Evolutionary conservation across 352 stramenopile genomes (phyloP), one percentile per base, ranked within the genome.

Genomic region (Globisporangium abappressorium): DNA sequence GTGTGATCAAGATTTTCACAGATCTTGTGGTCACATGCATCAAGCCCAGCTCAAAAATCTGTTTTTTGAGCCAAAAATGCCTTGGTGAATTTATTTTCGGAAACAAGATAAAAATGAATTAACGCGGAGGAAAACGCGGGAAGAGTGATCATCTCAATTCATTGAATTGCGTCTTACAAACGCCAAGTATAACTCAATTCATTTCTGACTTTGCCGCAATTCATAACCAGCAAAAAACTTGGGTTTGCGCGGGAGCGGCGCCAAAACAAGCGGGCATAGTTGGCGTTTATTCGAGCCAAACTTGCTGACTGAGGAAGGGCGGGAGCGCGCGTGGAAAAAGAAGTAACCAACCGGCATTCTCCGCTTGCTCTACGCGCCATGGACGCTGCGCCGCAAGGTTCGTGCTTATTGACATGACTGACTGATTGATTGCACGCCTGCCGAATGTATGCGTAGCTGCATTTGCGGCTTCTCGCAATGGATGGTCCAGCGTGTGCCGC

Each of bases 121-220:
- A 26, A 26, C 24, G 30, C 30, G 3, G 30, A 26, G 34, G 11
- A 41, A 57, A 57, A 57, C 53, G 36, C 22, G 58, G 58, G 46
- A 64, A 56, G 8, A 28, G 24, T n/a, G 28, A 36, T 26, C 5
- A 0, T 9, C n/a, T 51, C 77, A 76, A 90, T 76, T 85, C 69
- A 81, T 69, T 84, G 72, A 91, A 91, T 89, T 77, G 79, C 11
- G 38, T 0, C 51, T 72, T 90, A 87, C 78, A 86, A 84, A 79
- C 15, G 20, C 5, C 59, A 68, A 77, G 41, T 71, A 36, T 62
- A 76, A 74, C 14, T 24, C 71, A 73, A 78, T 84, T 79, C 62
- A 75, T 72, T 56, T 8, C 9, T 14, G 30, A 8, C 34, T 41
- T 64, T 5, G 38, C 47, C 59, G 38, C 67, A 68, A 64, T 63